Conservation (phyloP, 768 basidiomycete species). For the Auriscalpium orientale region DNA sequence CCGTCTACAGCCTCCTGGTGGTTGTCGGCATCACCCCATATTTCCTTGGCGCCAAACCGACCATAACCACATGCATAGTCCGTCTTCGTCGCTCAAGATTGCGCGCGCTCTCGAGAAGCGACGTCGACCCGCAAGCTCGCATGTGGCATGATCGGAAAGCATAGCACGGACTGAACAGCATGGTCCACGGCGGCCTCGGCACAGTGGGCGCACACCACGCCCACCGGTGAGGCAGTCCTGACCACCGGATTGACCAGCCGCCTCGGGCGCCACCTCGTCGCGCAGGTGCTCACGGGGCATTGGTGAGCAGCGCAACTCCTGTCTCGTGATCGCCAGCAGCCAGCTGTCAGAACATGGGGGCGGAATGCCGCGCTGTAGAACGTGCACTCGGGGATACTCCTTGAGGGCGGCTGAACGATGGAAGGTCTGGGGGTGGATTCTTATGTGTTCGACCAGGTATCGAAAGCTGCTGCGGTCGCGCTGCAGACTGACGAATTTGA, state of each 20-base stretch:
- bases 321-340: not conserved
- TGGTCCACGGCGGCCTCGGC: not conserved
- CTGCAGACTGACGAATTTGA: not conserved
- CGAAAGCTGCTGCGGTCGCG: not conserved
- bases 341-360: not conserved
- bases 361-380: not conserved
- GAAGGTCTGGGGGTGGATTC: not conserved
- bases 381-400: not conserved
- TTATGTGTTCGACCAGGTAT: not conserved
- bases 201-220: not conserved
- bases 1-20: conserved; percentile 10
- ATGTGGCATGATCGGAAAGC: conserved; percentile 33
- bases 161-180: conserved; percentile 14
- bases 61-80: conserved; percentile 24
- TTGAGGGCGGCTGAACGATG: not conserved
- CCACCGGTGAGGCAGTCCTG: not conserved
- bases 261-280: not conserved
- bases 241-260: not conserved
- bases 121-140: conserved; percentile 8
- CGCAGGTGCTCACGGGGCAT: not conserved
- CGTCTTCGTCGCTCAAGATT: not conserved
- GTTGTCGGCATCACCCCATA: conserved; percentile 18
- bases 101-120: not conserved
- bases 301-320: not conserved
- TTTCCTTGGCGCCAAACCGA: conserved; percentile 33